Evolutionary conservation across 2,329 filamentous ascomycete genomes (phyloP), one percentile per base, ranked within the genome.

Genomic region (Ceratocystis papillata): DNA sequence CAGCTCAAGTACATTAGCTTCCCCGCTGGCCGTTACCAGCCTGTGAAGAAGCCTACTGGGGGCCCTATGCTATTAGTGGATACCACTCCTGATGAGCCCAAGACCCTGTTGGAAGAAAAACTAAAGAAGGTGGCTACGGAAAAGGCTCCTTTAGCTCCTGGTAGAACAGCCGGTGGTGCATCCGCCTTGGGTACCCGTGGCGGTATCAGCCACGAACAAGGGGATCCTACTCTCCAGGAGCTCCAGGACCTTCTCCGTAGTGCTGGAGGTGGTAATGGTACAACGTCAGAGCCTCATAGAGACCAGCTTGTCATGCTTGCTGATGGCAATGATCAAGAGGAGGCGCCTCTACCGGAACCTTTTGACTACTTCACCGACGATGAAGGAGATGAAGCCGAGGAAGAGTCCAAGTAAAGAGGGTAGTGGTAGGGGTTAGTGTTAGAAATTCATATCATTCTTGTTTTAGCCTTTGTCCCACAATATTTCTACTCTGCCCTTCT

Each of bases 1-100:
- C 94, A 99, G 78, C 83, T 97, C 73, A 96, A 96, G 79, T 96
- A 93, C 76, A 90, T 99, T 73, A 96, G 86, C 76, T 96, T 99
- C 81, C 85, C 90, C 62, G 84, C 89, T 69, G 89, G 89, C 59
- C 87, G 95, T 71, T 99, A 96, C 77, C 90, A 89, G 80, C 93
- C 94, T 45, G 92, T 97, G 68, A 85, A 85, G 76, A 83, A 96
- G 88, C 90, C 93, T 69, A 97, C 93, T 53, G 93, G 94, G 70
- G 94, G 94, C 70, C 90, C 96, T 46, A 86, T 97, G 44, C 82
- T 99, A n/a, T 84, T 99, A 25, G 81, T 89, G 66, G 94, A 99
- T 74, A 91, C 87, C 15, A 83, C 87, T 70, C 88, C 91, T 0
- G 83, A 85, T 1, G 88, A 96, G 74, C 77, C 86, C 61, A 95